These are phyloP conservation scores for Saccharata proteae DNA, from an alignment of 2,329 filamentous ascomycete genomes.

Conservation along the genomic window DNA sequence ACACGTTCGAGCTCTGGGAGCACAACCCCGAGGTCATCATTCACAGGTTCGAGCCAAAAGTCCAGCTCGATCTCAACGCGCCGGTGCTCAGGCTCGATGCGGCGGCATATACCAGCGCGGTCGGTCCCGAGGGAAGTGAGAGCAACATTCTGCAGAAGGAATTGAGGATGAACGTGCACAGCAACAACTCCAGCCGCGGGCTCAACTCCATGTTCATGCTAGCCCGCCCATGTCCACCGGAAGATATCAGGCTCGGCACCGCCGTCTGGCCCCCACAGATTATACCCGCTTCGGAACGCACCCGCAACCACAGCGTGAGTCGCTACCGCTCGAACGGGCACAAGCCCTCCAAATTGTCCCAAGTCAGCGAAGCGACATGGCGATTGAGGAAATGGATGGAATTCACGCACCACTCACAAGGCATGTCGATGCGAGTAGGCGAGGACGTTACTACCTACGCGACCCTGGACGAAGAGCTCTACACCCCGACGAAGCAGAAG, in stretches of 20 bases:
- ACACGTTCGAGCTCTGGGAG: constrained; percentile 51
- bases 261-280: constrained; percentile 61
- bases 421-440: constrained; percentile 29
- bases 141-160: constrained; percentile 37
- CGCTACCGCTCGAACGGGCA: constrained; percentile 34
- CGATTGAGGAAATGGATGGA: constrained; percentile 67
- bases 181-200: constrained; percentile 15
- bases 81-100: constrained; percentile 43
- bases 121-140: too few relatives aligned
- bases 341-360: constrained; percentile 38
- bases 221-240: constrained; percentile 39
- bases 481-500: constrained; percentile 67
- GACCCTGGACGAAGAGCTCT: constrained; percentile 61
- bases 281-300: constrained; percentile 52
- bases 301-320: constrained; percentile 37
- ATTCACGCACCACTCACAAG: constrained; percentile 30
- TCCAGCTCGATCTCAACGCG: constrained; percentile 62
- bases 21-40: constrained; percentile 55
- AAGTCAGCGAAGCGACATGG: constrained; percentile 61
- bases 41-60: constrained; percentile 57
- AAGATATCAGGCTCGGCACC: constrained; percentile 23
- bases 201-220: constrained; percentile 59
- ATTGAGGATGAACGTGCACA: constrained; percentile 34
- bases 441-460: constrained; percentile 51
- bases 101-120: constrained; percentile 15